Conservation (phyloP, 2,329 filamentous ascomycete species). For the Colletotrichum gigasporum region DNA sequence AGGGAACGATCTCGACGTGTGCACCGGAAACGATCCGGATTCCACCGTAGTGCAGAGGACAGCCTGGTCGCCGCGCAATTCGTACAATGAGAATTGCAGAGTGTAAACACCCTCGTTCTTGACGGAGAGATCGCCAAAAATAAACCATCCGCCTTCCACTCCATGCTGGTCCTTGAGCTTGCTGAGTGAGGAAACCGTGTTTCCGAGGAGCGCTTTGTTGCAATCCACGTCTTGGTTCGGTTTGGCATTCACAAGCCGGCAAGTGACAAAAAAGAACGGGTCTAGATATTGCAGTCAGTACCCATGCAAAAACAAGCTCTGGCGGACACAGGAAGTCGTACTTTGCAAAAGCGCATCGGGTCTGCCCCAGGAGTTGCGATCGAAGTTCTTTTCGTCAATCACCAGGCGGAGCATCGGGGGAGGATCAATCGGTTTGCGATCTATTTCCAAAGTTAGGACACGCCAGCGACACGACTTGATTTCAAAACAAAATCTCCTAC, state of each 20-base stretch:
- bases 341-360: slow-evolving; percentile 38
- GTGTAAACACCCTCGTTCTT: slow-evolving; percentile 77
- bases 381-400: slow-evolving; percentile 55
- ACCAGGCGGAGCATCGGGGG: slow-evolving; percentile 83
- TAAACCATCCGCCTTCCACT: slow-evolving; percentile 84
- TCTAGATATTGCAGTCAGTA: slow-evolving; percentile 39
- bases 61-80: slow-evolving; percentile 46
- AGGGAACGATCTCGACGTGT: slow-evolving; percentile 74
- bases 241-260: slow-evolving; percentile 52
- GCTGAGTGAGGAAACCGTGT: slow-evolving; percentile 82
- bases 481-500: slow-evolving; percentile 50
- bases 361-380: slow-evolving; percentile 48
- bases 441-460: slow-evolving; percentile 47
- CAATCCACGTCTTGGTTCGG: slow-evolving; percentile 39
- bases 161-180: slow-evolving; percentile 82
- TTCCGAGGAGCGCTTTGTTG: slow-evolving; percentile 70
- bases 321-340: too few relatives aligned
- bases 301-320: too few relatives aligned
- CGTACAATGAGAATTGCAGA: slow-evolving; percentile 81
- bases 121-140: slow-evolving; percentile 89
- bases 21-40: slow-evolving; percentile 75
- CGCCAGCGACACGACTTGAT: too few relatives aligned
- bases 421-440: slow-evolving; percentile 88
- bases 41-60: slow-evolving; percentile 49
- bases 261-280: slow-evolving; percentile 60